Base-by-base conservation (phyloP, 225 moss, liverwort and hornwort genomes). In the Sphagnum tenellum region DNA sequence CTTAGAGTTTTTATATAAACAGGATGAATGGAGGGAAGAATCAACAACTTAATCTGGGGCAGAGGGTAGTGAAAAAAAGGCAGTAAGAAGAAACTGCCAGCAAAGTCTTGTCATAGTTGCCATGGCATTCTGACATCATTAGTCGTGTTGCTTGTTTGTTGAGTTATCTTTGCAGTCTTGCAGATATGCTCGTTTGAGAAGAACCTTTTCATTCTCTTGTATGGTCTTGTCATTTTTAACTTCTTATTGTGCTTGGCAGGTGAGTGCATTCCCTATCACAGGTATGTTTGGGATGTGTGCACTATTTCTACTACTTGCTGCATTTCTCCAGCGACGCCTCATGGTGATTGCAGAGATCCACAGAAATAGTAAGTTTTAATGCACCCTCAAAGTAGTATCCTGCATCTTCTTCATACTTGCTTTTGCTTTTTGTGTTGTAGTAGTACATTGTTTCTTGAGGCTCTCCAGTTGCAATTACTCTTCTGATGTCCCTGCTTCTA, bases 221-320 rank as follows among this genome's bases (percentile, higher is more conserved):
- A 55, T 29, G 29, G 8, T 8, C 7, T 9, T 8, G 53, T 10
- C n/a, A 0, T 29, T 29, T 9, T 50, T 60, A 11, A 59, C 46
- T 58, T 8, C 48, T 4, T 10, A 50, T 44, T 73, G 48, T 51
- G 12, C 54, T 51, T 48, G 80, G 50, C 87, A 98, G 96, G 96
- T 98, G 46, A 87, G 81, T 66, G 92, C 96, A 46, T 92, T 92
- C 67, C 88, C 96, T 2, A 92, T 92, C 64, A 77, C 90, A 12
- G 83, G 85, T 47, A 98, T 98, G 96, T 98, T 98, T 66, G 96
- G 92, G 62, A 98, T 98, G 92, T 98, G 96, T 67, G 73, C 96
- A 3, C 76, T 89, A 64, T 98, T 98, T 56, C 77, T 98, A 53
- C 72, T 77, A 54, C 62, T 89, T 79, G 96, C 96, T 55, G 87